Percentiles rank a stretch among this genome's conserved stretches.
Conservation (phyloP, 2,329 filamentous ascomycete genomes). For the Trichoderma sp. region DNA sequence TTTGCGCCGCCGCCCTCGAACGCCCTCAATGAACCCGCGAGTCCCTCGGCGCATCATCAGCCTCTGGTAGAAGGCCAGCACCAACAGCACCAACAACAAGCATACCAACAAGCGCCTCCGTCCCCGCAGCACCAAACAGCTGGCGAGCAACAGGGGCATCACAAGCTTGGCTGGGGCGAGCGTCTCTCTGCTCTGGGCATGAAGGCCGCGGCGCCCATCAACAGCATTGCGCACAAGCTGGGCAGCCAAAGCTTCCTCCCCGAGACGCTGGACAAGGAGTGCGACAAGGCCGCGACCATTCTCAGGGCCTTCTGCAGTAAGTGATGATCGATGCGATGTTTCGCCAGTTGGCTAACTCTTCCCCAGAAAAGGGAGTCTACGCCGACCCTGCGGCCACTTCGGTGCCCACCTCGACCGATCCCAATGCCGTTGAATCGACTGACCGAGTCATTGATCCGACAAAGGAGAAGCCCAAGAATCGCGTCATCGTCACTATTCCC, state of each 20-base stretch:
- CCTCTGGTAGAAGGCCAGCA: slow-evolving; percentile 3
- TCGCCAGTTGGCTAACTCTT: background rate
- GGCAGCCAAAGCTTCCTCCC: slow-evolving; percentile 87
- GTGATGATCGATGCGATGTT: slow-evolving; percentile 33
- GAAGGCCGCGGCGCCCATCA: slow-evolving; percentile 71
- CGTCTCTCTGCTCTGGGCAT: slow-evolving; percentile 40
- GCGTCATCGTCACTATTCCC: slow-evolving; percentile 57
- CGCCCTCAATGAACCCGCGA: slow-evolving; percentile 4
- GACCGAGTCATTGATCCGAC: slow-evolving; percentile 39
- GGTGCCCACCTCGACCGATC: slow-evolving; percentile 39
- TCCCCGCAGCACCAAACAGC: slow-evolving; percentile 1
- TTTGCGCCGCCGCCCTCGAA: slow-evolving; percentile 38
- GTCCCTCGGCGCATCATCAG: slow-evolving; percentile 7
- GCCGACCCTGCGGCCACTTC: slow-evolving; percentile 41
- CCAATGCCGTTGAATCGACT: slow-evolving; percentile 37
- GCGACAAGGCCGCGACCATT: slow-evolving; percentile 86
- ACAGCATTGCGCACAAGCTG: slow-evolving; percentile 77
- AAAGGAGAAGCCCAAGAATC: slow-evolving; percentile 47
- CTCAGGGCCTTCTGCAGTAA: slow-evolving; percentile 82
- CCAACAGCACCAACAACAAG: slow-evolving; percentile 21
- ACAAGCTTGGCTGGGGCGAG: slow-evolving; percentile 37
- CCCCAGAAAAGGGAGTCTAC: slow-evolving; percentile 56
- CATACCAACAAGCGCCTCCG: background rate
- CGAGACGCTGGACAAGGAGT: slow-evolving; percentile 82
- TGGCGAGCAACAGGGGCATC: slow-evolving; percentile 14